Evolutionary conservation across 148 eudicot species (phyloP), one percentile per base, ranked within the genome.

Genomic region (Rhododendron simsii): DNA sequence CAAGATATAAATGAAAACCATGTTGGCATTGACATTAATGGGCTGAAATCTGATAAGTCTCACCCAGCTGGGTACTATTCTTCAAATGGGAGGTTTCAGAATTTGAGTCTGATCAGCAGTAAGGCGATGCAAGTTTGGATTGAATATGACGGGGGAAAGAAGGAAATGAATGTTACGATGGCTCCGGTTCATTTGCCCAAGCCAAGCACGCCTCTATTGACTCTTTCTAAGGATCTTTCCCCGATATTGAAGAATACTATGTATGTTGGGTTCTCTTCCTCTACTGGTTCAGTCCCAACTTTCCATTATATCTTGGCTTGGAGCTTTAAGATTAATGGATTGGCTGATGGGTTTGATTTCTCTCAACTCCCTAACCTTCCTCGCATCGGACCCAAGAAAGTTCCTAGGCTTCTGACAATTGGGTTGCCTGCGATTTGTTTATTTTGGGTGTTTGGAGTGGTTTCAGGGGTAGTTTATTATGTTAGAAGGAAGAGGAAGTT

Each of bases 41-140:
- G 88, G 53, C 30, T 92, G 69, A 33, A 30, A 0, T 92, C 94
- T 1, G 26, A 23, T n/a, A 30, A 16, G n/a, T 77, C 92, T 11
- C 51, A 85, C 15, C 35, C 90, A 37, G 94, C 91, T 69, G 88
- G 88, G 57, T 92, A 92, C 78, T 87, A 50, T 30, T 30, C 30
- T 47, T 1, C 78, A 48, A 86, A 87, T 41, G 77, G 84, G 26
- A 44, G 3, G 59, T 87, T 82, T 33, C 88, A 80, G 45, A 90
- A 57, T 75, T 63, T 91, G 28, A 84, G n/a, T 26, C 90, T 92
- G 18, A 67, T 88, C 28, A 89, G 88, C 18, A 87, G 89, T 28
- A 89, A 86, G 82, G 83, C 88, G 2, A 88, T 91, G 86, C 94
- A 91, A 79, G 82, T 91, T 10, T 92, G 94, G 94, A 85, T 92